Evolutionary conservation across 208 protist genomes (phyloP), one percentile per base, ranked within the genome.

Genomic region (Trypanosomatidae sp.): DNA sequence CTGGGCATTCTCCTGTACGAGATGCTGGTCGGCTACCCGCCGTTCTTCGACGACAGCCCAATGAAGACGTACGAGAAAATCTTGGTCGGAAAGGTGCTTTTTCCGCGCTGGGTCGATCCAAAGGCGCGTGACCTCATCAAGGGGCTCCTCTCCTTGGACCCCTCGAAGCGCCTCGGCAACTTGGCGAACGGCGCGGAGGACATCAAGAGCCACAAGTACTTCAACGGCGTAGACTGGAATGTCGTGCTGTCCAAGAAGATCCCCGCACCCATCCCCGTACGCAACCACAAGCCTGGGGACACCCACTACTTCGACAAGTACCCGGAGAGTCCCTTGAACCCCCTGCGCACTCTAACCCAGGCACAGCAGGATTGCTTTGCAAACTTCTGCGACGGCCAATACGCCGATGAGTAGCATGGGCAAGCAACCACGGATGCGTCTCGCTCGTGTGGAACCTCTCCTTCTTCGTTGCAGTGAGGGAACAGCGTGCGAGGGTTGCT

Each of bases 151-250:
- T 77, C 84, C 17, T 71, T 95, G 58, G 93, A 98, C 71, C 88
- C 82, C 41, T 89, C 82, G 41, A 96, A 95, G 73, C 89, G 94
- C 13, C 83, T 97, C n/a, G 98, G 98, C 59, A 92, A 69, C 28
- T 77, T 98, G 39, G 90, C 96, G 62, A 81, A 81, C 49, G 98
- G 98, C 2, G 91, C 89, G 10, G 72, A 94, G 47, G 98, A 99
- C 76, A 92, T 99, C 68, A 99, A 98, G 83, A 77, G 87, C 64
- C 98, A 99, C 87, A 95, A 96, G 66, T 99, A 97, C 86, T 99
- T 99, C 81, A 81, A 71, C 49, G 91, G 90, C 41, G 91, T 99
- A 15, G 94, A 99, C 82, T 99, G 98, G 94, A 75, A 93, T 50
- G 79, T 95, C 1, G 81, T 97, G 55, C 68, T 97, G 41, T 59